A percentile compares a stretch with the other conserved stretches of the same genome.
Evolutionary conservation across 2,329 filamentous ascomycete genomes (phyloP).

Genomic region (Exophiala aquamarina): DNA sequence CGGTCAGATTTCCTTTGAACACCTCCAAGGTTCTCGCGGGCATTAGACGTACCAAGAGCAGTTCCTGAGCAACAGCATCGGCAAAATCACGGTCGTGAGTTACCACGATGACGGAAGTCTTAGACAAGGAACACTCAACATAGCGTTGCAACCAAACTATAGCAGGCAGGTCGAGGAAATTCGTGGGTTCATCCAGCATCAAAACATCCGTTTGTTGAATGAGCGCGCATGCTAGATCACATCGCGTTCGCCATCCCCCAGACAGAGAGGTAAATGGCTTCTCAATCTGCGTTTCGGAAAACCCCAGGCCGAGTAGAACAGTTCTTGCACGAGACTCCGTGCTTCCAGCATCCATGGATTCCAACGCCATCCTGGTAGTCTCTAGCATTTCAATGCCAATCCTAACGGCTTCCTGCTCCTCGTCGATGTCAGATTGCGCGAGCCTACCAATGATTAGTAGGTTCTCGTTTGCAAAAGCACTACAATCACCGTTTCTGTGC

Average conservation of each 20-base stretch:
- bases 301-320: slow-evolving; percentile 23
- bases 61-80: slow-evolving; percentile 71
- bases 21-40: slow-evolving; percentile 68
- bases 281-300: slow-evolving; percentile 24
- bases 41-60: slow-evolving; percentile 64
- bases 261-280: slow-evolving; percentile 54
- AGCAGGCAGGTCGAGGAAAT: slow-evolving; percentile 78
- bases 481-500: slow-evolving; percentile 52
- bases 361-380: slow-evolving; percentile 19
- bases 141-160: slow-evolving; percentile 83
- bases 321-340: slow-evolving; percentile 25
- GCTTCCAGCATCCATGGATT: slow-evolving; percentile 26
- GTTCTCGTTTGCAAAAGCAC: background rate
- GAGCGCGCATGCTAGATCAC: slow-evolving; percentile 63
- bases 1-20: slow-evolving; percentile 72
- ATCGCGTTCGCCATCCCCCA: slow-evolving; percentile 75
- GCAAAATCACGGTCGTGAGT: slow-evolving; percentile 84
- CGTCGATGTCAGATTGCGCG: slow-evolving; percentile 6
- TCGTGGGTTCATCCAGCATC: slow-evolving; percentile 83
- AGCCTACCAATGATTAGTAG: slow-evolving; percentile 7
- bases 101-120: slow-evolving; percentile 66
- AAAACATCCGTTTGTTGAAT: slow-evolving; percentile 74
- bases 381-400: slow-evolving; percentile 26
- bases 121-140: slow-evolving; percentile 57
- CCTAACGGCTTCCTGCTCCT: slow-evolving; percentile 20